These are phyloP conservation scores for Francoa sonchifolia DNA, from an alignment of 441 rosid genomes.

Conservation along the genomic window DNA sequence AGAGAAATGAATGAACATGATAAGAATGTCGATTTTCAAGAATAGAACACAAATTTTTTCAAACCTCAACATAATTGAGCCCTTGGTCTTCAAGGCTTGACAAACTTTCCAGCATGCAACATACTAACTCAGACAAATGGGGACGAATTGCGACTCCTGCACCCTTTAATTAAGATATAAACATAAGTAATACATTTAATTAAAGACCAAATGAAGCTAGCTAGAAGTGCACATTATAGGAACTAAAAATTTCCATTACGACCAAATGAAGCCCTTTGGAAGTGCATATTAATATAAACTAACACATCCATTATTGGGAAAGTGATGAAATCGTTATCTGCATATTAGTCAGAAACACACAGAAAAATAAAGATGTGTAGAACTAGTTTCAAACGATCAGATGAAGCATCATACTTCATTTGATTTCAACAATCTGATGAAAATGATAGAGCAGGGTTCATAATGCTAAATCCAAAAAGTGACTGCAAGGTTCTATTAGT, in stretches of 20 bases:
- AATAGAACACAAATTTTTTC: constrained; percentile 8
- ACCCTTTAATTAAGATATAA: constrained; percentile 36
- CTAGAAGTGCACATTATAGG: too few species aligned
- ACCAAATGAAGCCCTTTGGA: too few species aligned
- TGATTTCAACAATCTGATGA: neutral
- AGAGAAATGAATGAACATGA: constrained; percentile 7
- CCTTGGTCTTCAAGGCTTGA: constrained; percentile 98
- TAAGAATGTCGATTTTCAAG: constrained; percentile 5
- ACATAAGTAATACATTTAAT: constrained; percentile 2
- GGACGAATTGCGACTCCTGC: constrained; percentile 92
- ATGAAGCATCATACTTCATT: neutral
- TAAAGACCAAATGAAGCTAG: neutral
- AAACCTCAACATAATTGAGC: constrained; percentile 96
- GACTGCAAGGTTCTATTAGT: neutral
- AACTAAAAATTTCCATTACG: too few species aligned
- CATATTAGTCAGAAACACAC: neutral
- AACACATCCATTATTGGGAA: too few species aligned
- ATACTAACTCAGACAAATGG: constrained; percentile 79
- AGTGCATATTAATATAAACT: too few species aligned
- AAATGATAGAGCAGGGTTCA: neutral
- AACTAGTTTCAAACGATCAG: too few species aligned
- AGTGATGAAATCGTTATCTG: too few species aligned
- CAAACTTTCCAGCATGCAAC: constrained; percentile 98
- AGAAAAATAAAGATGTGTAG: neutral
- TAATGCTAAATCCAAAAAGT: neutral